Evolutionary conservation across 208 protist genomes (phyloP).

Genomic region (Wallacemonas sp.): DNA sequence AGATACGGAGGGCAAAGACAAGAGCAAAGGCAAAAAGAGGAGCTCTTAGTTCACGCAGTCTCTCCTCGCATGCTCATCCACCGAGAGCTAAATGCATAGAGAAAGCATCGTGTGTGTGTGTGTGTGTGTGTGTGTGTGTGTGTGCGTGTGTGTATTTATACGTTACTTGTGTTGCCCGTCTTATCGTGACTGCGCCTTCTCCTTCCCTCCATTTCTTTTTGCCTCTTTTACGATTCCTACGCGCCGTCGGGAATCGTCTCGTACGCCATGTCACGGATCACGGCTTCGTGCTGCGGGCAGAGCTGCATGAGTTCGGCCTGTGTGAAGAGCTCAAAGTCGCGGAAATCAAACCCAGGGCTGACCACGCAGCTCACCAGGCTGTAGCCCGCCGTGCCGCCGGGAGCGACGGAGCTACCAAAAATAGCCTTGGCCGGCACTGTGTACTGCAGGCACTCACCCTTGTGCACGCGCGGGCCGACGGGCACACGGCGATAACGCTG

Average conservation of each 20-base stretch:
- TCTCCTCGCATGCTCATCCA: too few species aligned
- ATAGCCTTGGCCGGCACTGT: constrained; percentile 46
- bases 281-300: constrained; percentile 45
- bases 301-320: constrained; percentile 41
- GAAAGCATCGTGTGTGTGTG: too few species aligned
- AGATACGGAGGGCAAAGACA: too few species aligned
- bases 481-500: constrained; percentile 30
- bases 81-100: too few species aligned
- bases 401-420: constrained; percentile 42
- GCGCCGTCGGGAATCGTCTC: constrained; percentile 41
- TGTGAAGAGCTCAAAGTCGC: constrained; percentile 60
- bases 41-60: too few species aligned
- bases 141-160: too few species aligned
- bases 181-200: too few species aligned
- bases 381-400: constrained; percentile 28
- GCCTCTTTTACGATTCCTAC: too few species aligned
- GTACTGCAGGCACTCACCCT: constrained; percentile 48
- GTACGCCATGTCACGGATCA: constrained; percentile 54
- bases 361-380: constrained; percentile 57
- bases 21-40: too few species aligned
- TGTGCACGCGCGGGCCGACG: constrained; percentile 31
- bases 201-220: too few species aligned
- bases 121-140: too few species aligned
- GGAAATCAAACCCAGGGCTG: constrained; percentile 45
- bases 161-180: too few species aligned